Conservation (phyloP, 2,329 filamentous ascomycete species). For the Beauveria brongniartii region DNA sequence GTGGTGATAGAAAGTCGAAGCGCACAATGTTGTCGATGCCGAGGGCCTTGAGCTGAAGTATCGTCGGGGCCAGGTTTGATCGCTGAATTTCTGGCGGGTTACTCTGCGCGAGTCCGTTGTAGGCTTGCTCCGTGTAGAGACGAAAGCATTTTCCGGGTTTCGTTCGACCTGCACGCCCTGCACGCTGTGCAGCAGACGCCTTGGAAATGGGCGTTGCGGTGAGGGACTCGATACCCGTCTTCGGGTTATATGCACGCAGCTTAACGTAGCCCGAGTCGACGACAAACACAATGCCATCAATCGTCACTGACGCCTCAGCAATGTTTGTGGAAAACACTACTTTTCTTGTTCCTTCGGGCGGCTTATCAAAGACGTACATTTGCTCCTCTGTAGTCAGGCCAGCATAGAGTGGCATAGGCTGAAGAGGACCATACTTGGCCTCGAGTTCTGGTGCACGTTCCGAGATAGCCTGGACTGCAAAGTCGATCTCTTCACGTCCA, state of each 20-base stretch:
- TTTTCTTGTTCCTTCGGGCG: constrained; percentile 76
- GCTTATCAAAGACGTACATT: constrained; percentile 86
- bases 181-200: constrained; percentile 85
- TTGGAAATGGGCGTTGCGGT: constrained; percentile 78
- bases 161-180: constrained; percentile 83
- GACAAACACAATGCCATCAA: constrained; percentile 85
- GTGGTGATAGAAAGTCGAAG: constrained; percentile 82
- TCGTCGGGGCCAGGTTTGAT: constrained; percentile 78
- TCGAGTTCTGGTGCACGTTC: constrained; percentile 59
- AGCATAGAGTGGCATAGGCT: constrained; percentile 70
- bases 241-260: constrained; percentile 74
- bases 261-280: constrained; percentile 90
- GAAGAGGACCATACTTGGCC: constrained; percentile 20
- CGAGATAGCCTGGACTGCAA: constrained; percentile 67
- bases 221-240: constrained; percentile 78
- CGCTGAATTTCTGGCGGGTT: constrained; percentile 88
- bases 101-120: constrained; percentile 54
- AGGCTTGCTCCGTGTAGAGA: constrained; percentile 75
- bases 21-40: constrained; percentile 91
- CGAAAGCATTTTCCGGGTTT: constrained; percentile 90
- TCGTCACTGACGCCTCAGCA: constrained; percentile 90
- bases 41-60: constrained; percentile 87
- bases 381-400: constrained; percentile 86
- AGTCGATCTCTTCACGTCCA: constrained; percentile 87
- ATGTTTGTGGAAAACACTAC: constrained; percentile 94